Percentiles rank a stretch among this genome's conserved stretches.
Conservation (phyloP, 148 eudicot genomes). For the Rheum nobile region DNA sequence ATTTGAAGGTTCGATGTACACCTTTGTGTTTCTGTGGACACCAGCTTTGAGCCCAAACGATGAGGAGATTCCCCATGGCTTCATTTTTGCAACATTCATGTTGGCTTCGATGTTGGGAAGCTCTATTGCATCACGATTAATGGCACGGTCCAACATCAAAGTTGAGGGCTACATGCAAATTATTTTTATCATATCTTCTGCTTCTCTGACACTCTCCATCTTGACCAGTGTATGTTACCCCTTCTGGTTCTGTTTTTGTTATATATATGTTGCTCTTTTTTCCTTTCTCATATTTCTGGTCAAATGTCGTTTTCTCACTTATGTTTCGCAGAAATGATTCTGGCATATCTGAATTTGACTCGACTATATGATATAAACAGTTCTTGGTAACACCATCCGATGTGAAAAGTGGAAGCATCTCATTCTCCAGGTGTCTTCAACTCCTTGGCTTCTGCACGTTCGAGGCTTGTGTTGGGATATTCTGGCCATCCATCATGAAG, state of each 20-base stretch:
- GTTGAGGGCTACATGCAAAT: constrained; percentile 98
- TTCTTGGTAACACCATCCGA: constrained; percentile 54
- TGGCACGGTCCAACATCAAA: constrained; percentile 53
- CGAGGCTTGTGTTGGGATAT: constrained; percentile 50
- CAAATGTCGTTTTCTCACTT: no score
- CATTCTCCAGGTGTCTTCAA: constrained; percentile 54
- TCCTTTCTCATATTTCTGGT: no score
- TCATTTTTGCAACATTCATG: constrained; percentile 96
- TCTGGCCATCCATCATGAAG: constrained; percentile 69
- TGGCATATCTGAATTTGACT: constrained; percentile 6
- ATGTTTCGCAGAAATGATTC: no score
- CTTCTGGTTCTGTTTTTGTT: no score
- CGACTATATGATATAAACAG: constrained; percentile 37
- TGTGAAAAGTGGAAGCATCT: constrained; percentile 59
- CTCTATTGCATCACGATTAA: constrained; percentile 82
- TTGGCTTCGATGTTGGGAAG: constrained; percentile 97
- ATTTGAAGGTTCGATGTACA: constrained; percentile 98
- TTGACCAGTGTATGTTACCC: constrained; percentile 74
- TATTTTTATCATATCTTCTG: constrained; percentile 75
- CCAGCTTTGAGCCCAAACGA: constrained; percentile 97
- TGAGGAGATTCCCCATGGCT: constrained; percentile 98
- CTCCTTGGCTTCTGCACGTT: constrained; percentile 47
- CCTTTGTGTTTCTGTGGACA: constrained; percentile 97
- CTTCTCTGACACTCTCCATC: constrained; percentile 77
- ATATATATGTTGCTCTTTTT: no score